Evolutionary conservation across 768 basidiomycete species (phyloP).

Genomic region (Tricholoma matsutake): DNA sequence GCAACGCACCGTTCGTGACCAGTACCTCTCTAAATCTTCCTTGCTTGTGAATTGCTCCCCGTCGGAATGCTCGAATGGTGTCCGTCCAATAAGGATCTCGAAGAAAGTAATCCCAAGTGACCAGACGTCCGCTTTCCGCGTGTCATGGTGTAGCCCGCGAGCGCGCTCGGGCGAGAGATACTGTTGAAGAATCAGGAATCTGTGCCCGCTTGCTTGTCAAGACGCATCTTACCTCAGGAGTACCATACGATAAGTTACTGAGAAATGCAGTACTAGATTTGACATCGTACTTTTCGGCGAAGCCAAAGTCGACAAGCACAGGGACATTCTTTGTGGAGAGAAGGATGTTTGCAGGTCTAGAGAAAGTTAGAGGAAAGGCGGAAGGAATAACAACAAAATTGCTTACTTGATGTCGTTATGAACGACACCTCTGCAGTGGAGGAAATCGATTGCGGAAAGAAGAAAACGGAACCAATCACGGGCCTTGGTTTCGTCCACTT

Average conservation of each 20-base stretch:
- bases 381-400: conserved; percentile 4
- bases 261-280: conserved; percentile 65
- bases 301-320: conserved; percentile 94
- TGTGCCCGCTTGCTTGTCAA: not conserved
- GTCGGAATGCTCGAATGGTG: conserved; percentile 85
- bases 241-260: conserved; percentile 84
- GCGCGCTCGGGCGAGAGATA: conserved; percentile 94
- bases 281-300: conserved; percentile 83
- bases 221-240: conserved; percentile 67
- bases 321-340: conserved; percentile 75
- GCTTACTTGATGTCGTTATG: conserved; percentile 93
- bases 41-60: conserved; percentile 75
- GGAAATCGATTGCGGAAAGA: conserved; percentile 77
- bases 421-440: conserved; percentile 80
- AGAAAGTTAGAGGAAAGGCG: not conserved
- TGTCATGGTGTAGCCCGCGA: conserved; percentile 85
- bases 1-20: conserved; percentile 67
- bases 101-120: conserved; percentile 90
- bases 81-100: conserved; percentile 89
- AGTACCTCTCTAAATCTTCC: conserved; percentile 84
- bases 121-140: conserved; percentile 87
- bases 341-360: conserved; percentile 90
- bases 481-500: conserved; percentile 77
- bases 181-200: conserved; percentile 33
- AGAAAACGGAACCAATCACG: conserved; percentile 80